phyloP scores from a whole-genome alignment of 2,329 filamentous ascomycete genomes.

The Aspergillus brasiliensis region DNA sequence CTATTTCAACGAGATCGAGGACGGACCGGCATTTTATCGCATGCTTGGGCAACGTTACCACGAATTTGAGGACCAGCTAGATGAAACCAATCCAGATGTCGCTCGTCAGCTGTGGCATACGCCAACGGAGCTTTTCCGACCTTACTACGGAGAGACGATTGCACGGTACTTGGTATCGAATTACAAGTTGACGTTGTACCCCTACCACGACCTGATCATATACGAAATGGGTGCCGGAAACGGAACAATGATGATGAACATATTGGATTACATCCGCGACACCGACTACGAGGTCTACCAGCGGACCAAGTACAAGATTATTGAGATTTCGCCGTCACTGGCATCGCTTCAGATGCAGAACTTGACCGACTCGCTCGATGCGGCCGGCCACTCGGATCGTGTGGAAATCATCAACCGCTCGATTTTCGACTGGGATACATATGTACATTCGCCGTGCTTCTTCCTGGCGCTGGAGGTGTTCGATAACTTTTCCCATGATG shows the following conservation, averaged over 20 bases:
- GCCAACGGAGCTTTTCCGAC: slow-evolving; percentile 93
- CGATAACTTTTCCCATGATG: slow-evolving; percentile 96
- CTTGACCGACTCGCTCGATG: slow-evolving; percentile 65
- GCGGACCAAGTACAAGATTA: slow-evolving; percentile 90
- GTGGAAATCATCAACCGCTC: slow-evolving; percentile 94
- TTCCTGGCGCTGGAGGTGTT: slow-evolving; percentile 98
- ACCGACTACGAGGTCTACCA: slow-evolving; percentile 89
- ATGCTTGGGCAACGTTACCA: slow-evolving; percentile 78
- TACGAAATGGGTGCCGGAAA: slow-evolving; percentile 99
- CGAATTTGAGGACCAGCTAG: slow-evolving; percentile 85
- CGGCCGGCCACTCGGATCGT: slow-evolving; percentile 75
- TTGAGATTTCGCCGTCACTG: slow-evolving; percentile 86
- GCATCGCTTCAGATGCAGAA: slow-evolving; percentile 76
- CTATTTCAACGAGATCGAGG: slow-evolving; percentile 76
- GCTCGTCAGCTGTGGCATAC: slow-evolving; percentile 97
- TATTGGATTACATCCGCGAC: slow-evolving; percentile 92
- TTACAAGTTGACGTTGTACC: slow-evolving; percentile 91
- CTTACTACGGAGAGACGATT: slow-evolving; percentile 95
- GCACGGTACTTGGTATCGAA: slow-evolving; percentile 95
- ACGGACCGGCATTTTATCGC: slow-evolving; percentile 82
- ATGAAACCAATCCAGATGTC: slow-evolving; percentile 69
- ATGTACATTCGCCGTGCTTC: slow-evolving; percentile 91
- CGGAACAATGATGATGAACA: slow-evolving; percentile 96
- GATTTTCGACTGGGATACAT: slow-evolving; percentile 89
- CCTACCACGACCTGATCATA: slow-evolving; percentile 94